These are phyloP conservation scores for Globisporangium perplexum DNA, from an alignment of 352 stramenopile species.

Conservation along the genomic window DNA sequence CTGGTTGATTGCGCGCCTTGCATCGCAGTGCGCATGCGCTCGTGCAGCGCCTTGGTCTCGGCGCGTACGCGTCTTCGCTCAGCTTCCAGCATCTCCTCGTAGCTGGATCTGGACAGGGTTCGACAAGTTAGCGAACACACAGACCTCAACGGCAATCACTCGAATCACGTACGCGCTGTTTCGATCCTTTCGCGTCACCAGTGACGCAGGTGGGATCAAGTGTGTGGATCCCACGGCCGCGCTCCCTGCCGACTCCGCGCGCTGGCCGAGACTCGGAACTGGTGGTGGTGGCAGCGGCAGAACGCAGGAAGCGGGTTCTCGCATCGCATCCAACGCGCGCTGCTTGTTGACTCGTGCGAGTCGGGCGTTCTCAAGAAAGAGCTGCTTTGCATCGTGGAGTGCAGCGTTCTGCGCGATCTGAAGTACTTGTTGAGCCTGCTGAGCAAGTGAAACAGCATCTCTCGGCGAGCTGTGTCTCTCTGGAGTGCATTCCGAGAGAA, in stretches of 20 bases:
- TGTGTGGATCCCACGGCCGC: background rate
- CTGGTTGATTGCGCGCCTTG: background rate
- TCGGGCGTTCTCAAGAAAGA: slow-evolving; percentile 22
- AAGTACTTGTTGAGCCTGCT: background rate
- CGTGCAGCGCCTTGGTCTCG: slow-evolving; percentile 48
- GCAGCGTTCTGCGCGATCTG: background rate
- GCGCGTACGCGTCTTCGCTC: slow-evolving; percentile 35
- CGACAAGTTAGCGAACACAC: background rate
- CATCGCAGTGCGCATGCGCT: slow-evolving; percentile 34
- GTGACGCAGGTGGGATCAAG: background rate
- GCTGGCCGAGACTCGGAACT: background rate
- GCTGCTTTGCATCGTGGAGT: slow-evolving; percentile 8
- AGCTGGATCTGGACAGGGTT: slow-evolving; percentile 14
- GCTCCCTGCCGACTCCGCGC: background rate
- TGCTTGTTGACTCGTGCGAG: slow-evolving; percentile 22
- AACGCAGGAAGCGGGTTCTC: background rate
- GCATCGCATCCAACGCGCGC: slow-evolving; percentile 17
- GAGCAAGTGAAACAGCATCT: background rate
- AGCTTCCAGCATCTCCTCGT: slow-evolving; percentile 33
- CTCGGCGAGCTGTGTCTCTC: background rate
- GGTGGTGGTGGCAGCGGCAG: too few species aligned
- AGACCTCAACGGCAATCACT: background rate
- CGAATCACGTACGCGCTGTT: slow-evolving; percentile 6
- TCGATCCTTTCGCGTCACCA: background rate
- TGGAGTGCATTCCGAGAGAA: slow-evolving; percentile 12